phyloP scores from a whole-genome alignment of 139 green algal genomes.

The Helicosporidium sp. region DNA sequence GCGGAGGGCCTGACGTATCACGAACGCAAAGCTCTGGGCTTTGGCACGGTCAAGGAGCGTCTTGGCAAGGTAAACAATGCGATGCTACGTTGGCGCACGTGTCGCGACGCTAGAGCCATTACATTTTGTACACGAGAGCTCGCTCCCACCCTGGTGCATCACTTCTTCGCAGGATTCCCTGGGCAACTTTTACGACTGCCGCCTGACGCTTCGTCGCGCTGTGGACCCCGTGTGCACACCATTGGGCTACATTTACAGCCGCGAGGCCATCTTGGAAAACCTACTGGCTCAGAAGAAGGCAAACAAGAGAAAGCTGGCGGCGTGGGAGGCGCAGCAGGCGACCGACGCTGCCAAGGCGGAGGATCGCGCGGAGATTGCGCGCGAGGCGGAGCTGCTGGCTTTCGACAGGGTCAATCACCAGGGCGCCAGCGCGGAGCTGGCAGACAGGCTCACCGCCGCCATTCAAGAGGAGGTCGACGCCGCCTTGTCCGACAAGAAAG shows the following conservation, averaged over 20 bases:
- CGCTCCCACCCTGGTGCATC: too few relatives aligned
- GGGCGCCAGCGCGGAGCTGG: constrained; percentile 36
- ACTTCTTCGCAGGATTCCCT: constrained; percentile 47
- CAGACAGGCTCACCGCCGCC: constrained; percentile 8
- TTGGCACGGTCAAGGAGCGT: constrained; percentile 63
- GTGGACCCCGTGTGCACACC: constrained; percentile 66
- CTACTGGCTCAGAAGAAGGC: constrained; percentile 69
- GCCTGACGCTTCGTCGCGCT: constrained; percentile 53
- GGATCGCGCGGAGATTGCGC: constrained; percentile 33
- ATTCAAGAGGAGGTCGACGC: constrained; percentile 28
- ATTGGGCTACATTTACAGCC: constrained; percentile 60
- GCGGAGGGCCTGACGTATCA: constrained; percentile 60
- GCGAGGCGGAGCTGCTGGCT: constrained; percentile 44
- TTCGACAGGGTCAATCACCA: constrained; percentile 73
- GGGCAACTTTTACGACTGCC: constrained; percentile 75
- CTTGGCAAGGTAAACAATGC: constrained; percentile 63
- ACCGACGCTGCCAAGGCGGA: constrained; percentile 2
- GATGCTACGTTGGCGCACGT: background rate
- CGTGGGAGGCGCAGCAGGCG: constrained; percentile 50
- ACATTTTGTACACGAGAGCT: too few relatives aligned
- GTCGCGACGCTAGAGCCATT: too few relatives aligned
- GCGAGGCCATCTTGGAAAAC: constrained; percentile 67
- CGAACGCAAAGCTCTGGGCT: constrained; percentile 58
- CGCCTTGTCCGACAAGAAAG: constrained; percentile 23
- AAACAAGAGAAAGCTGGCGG: constrained; percentile 55